phyloP scores from a whole-genome alignment of 345 rosid species.

The Ceriops decandra region DNA sequence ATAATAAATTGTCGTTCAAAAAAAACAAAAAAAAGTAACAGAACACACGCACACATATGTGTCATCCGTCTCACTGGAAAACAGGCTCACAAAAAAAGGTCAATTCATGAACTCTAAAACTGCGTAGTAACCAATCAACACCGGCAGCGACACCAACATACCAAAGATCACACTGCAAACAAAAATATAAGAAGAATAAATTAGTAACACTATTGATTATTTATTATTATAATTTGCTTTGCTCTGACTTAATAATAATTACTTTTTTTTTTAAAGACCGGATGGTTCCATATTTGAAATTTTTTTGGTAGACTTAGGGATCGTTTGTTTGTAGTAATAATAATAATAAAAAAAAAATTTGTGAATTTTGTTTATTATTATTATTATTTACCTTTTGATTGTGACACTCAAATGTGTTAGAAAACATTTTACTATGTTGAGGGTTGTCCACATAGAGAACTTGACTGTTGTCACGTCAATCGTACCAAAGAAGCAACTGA shows the following conservation, averaged over 20 bases:
- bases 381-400: too few species aligned
- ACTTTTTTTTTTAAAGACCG: too few species aligned
- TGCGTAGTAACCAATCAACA: slow-evolving; percentile 62
- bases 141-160: slow-evolving; percentile 54
- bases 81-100: not conserved
- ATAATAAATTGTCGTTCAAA: not conserved
- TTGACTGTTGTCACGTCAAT: too few species aligned
- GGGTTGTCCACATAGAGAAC: too few species aligned
- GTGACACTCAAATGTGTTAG: too few species aligned
- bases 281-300: too few species aligned
- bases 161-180: slow-evolving; percentile 78
- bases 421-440: too few species aligned
- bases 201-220: not conserved
- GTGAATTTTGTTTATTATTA: too few species aligned
- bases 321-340: too few species aligned
- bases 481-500: too few species aligned
- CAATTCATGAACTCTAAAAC: slow-evolving; percentile 19
- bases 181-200: not conserved
- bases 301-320: too few species aligned
- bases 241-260: not conserved
- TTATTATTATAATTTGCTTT: not conserved
- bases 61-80: not conserved
- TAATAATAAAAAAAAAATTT: too few species aligned
- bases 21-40: not conserved
- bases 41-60: not conserved